These are phyloP conservation scores for Leptomonas pyrrhocoris DNA, from an alignment of 208 protist genomes.

Conservation along the genomic window DNA sequence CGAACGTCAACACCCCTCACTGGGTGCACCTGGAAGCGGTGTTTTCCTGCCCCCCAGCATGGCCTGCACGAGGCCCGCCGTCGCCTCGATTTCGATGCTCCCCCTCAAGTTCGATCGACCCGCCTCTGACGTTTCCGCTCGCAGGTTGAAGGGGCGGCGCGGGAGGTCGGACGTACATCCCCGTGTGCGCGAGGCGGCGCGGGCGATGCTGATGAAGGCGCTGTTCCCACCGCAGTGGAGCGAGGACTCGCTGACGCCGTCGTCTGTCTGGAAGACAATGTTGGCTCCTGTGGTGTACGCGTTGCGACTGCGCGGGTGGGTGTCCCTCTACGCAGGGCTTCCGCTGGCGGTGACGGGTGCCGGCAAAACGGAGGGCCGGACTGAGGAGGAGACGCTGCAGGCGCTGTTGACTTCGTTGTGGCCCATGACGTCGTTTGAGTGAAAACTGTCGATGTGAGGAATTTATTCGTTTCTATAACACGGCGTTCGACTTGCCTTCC, in stretches of 20 bases:
- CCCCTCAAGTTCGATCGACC: not conserved
- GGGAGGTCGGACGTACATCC: not conserved
- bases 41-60: conserved; percentile 8
- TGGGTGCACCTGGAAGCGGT: not conserved
- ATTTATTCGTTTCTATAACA: too few relatives aligned
- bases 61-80: not conserved
- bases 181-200: conserved; percentile 1
- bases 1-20: not conserved
- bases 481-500: too few relatives aligned
- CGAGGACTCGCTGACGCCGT: not conserved
- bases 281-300: conserved; percentile 15
- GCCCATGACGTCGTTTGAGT: conserved; percentile 50
- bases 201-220: not conserved
- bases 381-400: not conserved
- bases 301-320: conserved; percentile 27
- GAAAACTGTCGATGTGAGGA: not conserved
- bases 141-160: not conserved
- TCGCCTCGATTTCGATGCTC: not conserved
- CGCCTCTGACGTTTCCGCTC: not conserved
- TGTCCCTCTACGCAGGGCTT: conserved; percentile 16
- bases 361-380: not conserved
- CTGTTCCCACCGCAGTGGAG: not conserved
- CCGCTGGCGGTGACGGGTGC: conserved; percentile 4
- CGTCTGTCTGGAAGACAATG: not conserved
- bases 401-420: conserved; percentile 15